Evolutionary conservation across 306 rosid species (phyloP), one percentile per base, ranked within the genome.

Genomic region (Pyrus pyrifolia): DNA sequence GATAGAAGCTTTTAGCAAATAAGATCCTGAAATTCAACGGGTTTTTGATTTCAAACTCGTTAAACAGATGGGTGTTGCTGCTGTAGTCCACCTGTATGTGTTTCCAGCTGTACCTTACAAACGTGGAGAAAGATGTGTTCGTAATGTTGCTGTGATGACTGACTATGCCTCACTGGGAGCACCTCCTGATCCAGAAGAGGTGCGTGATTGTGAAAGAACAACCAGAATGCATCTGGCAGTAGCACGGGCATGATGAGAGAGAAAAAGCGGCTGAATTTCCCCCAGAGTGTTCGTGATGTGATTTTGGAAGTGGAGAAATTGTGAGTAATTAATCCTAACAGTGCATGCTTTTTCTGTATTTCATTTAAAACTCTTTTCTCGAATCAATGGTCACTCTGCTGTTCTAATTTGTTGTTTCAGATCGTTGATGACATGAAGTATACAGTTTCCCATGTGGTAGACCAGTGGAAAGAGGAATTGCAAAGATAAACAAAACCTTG

Each of bases 381-480:
- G 58, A 59, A 80, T 85, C 59, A 62, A 35, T 46, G 55, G 68
- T 85, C 61, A 72, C 71, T 85, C 74, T 58, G 70, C 30, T 76
- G 70, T 55, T 61, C 14, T 30, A 46, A 19, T 76, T 76, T 76
- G n/a, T 75, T 75, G 76, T 30, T 23, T 45, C 90, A 96, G 99
- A 96, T 96, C 77, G 99, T 91, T 27, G 99, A 96, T 74, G 99
- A 96, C 96, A 91, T 96, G 99, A 96, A 83, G 78, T 96, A 87
- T 59, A 96, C 99, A 53, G 97, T 96, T 44, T 88, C 98, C 1
- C 99, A 92, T 14, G 98, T 92, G 61, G 98, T 93, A 45, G 96
- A 81, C 99, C 98, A 29, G 97, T 96, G 2, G 99, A 96, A 84
- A 91, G 93, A 83, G 97, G 98, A 64, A 79, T 92, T 78, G 90